These are phyloP conservation scores for Didymella lethalis DNA, from an alignment of 2,329 filamentous ascomycete species.

Conservation along the genomic window DNA sequence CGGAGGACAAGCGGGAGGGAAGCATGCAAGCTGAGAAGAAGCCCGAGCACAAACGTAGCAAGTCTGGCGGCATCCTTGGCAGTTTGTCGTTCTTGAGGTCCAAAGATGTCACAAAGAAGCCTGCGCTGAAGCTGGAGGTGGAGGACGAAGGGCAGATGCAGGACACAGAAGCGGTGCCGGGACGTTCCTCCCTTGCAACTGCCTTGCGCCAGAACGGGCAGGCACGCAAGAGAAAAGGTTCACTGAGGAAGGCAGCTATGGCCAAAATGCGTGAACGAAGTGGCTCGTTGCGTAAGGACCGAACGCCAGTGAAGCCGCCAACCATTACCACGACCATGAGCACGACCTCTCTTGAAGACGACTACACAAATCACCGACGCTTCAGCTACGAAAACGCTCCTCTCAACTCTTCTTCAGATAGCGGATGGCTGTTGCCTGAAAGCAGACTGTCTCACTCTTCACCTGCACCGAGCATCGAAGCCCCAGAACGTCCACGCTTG, in stretches of 20 bases:
- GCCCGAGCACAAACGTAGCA: conserved; percentile 58
- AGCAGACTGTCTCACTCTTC: conserved; percentile 28
- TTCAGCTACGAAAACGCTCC: conserved; percentile 51
- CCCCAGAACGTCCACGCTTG: conserved; percentile 38
- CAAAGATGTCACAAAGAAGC: conserved; percentile 45
- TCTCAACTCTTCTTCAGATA: conserved; percentile 47
- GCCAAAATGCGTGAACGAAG: conserved; percentile 60
- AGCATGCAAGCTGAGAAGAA: conserved; percentile 12
- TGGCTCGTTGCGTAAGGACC: conserved; percentile 39
- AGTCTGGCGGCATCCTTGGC: conserved; percentile 72
- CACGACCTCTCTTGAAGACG: conserved; percentile 24
- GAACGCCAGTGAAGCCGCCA: conserved; percentile 24
- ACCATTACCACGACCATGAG: conserved; percentile 30
- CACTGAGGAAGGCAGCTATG: conserved; percentile 84
- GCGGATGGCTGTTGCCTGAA: conserved; percentile 33
- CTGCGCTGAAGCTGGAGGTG: conserved; percentile 23
- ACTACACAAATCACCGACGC: conserved; percentile 32
- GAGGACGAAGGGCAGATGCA: conserved; percentile 28
- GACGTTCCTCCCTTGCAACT: conserved; percentile 36
- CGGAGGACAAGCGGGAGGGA: conserved; percentile 15
- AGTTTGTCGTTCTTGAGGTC: conserved; percentile 73
- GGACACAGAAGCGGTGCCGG: conserved; percentile 41
- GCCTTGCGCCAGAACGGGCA: conserved; percentile 58
- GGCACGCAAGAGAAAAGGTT: conserved; percentile 76
- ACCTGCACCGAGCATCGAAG: conserved; percentile 16